These are phyloP conservation scores for Calonectria crousiana DNA, from an alignment of 2,329 filamentous ascomycete genomes.

Conservation along the genomic window DNA sequence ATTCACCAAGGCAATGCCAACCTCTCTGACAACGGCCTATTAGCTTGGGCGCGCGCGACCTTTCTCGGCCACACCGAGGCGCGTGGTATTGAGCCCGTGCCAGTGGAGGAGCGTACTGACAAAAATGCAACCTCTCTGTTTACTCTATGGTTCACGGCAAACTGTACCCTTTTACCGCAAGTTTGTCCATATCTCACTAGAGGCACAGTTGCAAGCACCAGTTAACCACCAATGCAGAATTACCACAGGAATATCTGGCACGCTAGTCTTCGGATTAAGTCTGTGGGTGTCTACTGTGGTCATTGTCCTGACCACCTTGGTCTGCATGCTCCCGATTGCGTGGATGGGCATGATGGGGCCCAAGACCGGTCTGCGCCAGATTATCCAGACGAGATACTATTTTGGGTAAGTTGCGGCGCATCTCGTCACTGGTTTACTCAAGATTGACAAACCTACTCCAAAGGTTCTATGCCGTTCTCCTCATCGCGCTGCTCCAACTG, in stretches of 20 bases:
- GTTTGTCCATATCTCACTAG: not conserved
- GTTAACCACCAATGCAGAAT: not conserved
- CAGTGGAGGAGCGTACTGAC: not conserved
- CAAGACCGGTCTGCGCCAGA: not conserved
- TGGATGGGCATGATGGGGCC: not conserved
- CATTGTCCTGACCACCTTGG: not conserved
- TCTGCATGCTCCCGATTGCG: not conserved
- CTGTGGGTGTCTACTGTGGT: not conserved
- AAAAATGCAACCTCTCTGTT: not conserved
- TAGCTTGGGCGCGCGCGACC: not conserved
- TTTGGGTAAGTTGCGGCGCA: not conserved
- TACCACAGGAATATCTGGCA: not conserved
- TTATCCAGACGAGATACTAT: not conserved
- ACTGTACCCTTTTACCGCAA: not conserved
- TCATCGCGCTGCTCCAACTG: not conserved
- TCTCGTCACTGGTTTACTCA: not conserved
- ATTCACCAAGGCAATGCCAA: too few species aligned
- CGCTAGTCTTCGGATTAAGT: not conserved
- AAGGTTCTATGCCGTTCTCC: not conserved
- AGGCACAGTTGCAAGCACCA: too few species aligned
- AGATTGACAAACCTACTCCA: not conserved
- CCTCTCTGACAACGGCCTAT: not conserved
- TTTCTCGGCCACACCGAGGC: not conserved
- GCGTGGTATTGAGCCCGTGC: not conserved
- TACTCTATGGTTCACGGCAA: not conserved